Evolutionary conservation across 129 eudicot genomes (phyloP), one percentile per base, ranked within the genome.

Genomic region (Glebionis coronaria): DNA sequence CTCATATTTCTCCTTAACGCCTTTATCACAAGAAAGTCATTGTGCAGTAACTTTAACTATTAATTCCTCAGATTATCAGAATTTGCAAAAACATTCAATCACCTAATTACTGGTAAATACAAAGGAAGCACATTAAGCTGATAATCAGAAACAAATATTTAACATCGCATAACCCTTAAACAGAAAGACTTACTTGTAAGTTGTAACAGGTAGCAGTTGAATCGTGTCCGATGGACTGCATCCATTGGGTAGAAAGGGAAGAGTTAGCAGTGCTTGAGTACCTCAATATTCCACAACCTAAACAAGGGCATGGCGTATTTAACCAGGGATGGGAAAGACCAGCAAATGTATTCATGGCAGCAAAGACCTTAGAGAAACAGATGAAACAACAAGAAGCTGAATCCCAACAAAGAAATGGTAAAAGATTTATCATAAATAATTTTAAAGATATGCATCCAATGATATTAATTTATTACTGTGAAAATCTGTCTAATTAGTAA

Each of bases 311-410:
- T 52, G 95, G 95, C 1, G 78, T 87, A 72, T 87, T 78, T 15
- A 85, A 79, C 23, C 90, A 87, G 73, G 95, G 90, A 21, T 87
- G 95, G 90, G 90, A 87, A 74, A 76, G 81, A 53, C 87, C 95
- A 10, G 61, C 71, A 52, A 79, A 84, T 18, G 90, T 87, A 7
- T 87, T 87, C 75, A 71, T 72, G 76, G 95, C 83, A 46, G 87
- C 87, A 19, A 65, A 83, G 31, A 73, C 85, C 44, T 83, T 83
- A 56, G 44, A 68, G 50, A 82, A 86, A 71, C 80, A 78, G 58
- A 67, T 58, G 29, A 71, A 77, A 61, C 78, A 77, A n/a, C 72
- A 78, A 74, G 75, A 78, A 74, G 78, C 71, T 13, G 74, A 68
- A 73, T 73, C 79, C 75, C 54, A 67, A 50, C 73, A 65, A 56